Percentiles rank a stretch among this genome's conserved stretches.
These are phyloP conservation scores for Parathielavia appendiculata DNA, from an alignment of 495 filamentous ascomycete genomes.

Conservation along the genomic window DNA sequence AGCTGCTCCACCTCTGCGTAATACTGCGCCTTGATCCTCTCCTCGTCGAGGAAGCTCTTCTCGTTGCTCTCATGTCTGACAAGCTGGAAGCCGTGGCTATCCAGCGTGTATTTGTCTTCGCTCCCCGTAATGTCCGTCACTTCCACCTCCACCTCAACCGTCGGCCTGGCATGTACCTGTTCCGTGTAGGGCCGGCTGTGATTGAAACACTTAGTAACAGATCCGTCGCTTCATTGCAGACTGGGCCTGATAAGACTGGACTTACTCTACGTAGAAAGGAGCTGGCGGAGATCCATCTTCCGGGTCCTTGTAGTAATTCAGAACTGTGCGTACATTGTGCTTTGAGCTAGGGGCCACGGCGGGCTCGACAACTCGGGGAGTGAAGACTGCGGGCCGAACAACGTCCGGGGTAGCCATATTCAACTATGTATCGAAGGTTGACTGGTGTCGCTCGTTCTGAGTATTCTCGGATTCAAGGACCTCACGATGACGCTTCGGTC, in stretches of 20 bases:
- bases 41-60: conserved; percentile 63
- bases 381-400: no score
- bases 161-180: not conserved
- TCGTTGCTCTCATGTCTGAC: conserved; percentile 42
- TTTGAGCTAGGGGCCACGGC: not conserved
- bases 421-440: no score
- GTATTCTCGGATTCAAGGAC: no score
- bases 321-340: conserved; percentile 48
- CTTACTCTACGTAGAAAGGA: conserved; percentile 43
- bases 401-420: conserved; percentile 13
- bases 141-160: conserved; percentile 22
- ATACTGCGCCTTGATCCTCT: conserved; percentile 59
- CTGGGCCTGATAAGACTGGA: not conserved
- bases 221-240: not conserved
- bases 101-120: conserved; percentile 39
- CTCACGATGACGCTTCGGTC: no score
- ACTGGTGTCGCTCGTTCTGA: no score
- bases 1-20: conserved; percentile 64
- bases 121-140: conserved; percentile 38
- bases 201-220: not conserved
- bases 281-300: conserved; percentile 54
- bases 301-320: conserved; percentile 57
- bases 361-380: no score
- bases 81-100: conserved; percentile 42
- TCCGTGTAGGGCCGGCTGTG: not conserved